These are phyloP conservation scores for Fragaria nilgerrensis DNA, from an alignment of 306 rosid genomes.

Conservation along the genomic window DNA sequence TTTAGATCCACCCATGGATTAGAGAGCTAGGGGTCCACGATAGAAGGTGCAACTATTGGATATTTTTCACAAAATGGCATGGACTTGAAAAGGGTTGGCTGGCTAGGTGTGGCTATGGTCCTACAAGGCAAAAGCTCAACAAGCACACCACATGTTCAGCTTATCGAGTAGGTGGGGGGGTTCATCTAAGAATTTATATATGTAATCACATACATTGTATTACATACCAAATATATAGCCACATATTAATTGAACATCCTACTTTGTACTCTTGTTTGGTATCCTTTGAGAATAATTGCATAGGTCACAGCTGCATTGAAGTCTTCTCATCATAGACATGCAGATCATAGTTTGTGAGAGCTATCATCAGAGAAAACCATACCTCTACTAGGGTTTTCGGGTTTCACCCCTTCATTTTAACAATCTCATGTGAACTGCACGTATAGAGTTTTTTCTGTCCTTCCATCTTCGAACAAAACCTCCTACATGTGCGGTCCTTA, in stretches of 20 bases:
- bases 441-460: not conserved
- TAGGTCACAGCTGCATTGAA: not conserved
- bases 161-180: constrained; percentile 59
- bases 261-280: not conserved
- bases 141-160: constrained; percentile 73
- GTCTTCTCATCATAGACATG: not conserved
- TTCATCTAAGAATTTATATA: constrained; percentile 30
- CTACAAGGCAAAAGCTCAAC: constrained; percentile 65
- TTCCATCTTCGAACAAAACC: not conserved
- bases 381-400: not conserved
- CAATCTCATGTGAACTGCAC: not conserved
- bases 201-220: not conserved
- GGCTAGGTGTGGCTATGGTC: constrained; percentile 64
- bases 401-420: too few relatives aligned
- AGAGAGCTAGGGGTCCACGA: constrained; percentile 38
- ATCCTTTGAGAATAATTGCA: not conserved
- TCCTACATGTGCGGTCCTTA: not conserved
- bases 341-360: not conserved
- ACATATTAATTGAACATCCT: not conserved
- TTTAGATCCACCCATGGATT: too few relatives aligned
- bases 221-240: not conserved
- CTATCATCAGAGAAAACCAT: not conserved
- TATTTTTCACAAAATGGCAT: constrained; percentile 38
- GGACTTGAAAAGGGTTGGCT: constrained; percentile 28
- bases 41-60: constrained; percentile 48